phyloP scores from a whole-genome alignment of 768 basidiomycete species.

The Kwoniella pini region DNA sequence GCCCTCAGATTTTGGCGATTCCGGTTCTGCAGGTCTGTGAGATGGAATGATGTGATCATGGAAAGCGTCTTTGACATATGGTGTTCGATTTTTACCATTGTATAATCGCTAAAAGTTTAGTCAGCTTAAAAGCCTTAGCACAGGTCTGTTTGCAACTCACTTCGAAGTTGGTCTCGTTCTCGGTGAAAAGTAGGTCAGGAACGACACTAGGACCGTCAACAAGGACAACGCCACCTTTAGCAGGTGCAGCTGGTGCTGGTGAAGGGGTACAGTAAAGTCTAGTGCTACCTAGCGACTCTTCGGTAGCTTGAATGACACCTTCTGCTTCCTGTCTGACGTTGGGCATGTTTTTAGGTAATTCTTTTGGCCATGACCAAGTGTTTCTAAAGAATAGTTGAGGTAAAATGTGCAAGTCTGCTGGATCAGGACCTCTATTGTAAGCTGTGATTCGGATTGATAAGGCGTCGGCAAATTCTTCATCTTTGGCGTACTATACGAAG shows the following conservation, averaged over 20 bases:
- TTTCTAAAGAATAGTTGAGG: slow-evolving; percentile 98
- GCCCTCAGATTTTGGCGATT: slow-evolving; percentile 22
- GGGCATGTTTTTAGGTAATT: slow-evolving; percentile 55
- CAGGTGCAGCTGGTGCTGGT: slow-evolving; percentile 80
- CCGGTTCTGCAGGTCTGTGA: slow-evolving; percentile 65
- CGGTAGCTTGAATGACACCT: slow-evolving; percentile 61
- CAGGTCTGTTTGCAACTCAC: slow-evolving; percentile 20
- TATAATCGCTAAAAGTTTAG: slow-evolving; percentile 65
- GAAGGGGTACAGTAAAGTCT: slow-evolving; percentile 87
- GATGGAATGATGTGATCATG: slow-evolving; percentile 92
- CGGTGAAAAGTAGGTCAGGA: slow-evolving; percentile 88
- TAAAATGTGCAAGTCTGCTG: slow-evolving; percentile 88
- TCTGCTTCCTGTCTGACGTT: slow-evolving; percentile 54
- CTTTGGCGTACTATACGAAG: slow-evolving; percentile 84
- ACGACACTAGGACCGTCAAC: slow-evolving; percentile 66
- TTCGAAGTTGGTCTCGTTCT: slow-evolving; percentile 94
- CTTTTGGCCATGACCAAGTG: slow-evolving; percentile 88
- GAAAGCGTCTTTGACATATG: slow-evolving; percentile 94
- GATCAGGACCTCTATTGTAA: slow-evolving; percentile 95
- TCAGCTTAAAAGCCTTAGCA: slow-evolving; percentile 9
- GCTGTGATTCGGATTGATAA: slow-evolving; percentile 90
- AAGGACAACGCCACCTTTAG: slow-evolving; percentile 61
- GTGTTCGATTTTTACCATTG: slow-evolving; percentile 76
- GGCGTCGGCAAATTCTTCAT: slow-evolving; percentile 83
- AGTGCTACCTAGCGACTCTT: slow-evolving; percentile 72